These are phyloP conservation scores for Chlorella sp. DNA, from an alignment of 139 green algal species.

Conservation along the genomic window DNA sequence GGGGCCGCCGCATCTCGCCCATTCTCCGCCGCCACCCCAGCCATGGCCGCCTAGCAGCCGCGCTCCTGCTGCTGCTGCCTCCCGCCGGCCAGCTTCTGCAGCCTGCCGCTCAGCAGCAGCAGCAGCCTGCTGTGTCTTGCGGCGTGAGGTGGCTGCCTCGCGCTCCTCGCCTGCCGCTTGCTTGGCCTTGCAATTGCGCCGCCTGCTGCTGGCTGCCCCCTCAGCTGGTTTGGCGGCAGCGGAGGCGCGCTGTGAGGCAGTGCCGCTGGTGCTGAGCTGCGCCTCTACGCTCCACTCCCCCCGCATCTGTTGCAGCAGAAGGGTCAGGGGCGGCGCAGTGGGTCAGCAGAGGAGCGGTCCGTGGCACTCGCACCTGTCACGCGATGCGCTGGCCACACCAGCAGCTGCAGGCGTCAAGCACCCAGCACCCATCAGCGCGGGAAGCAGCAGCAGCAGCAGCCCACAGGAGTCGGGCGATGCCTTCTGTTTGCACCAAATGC, in stretches of 20 bases:
- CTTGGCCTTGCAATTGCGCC: not conserved
- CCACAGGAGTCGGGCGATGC: too few relatives aligned
- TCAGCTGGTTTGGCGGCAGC: not conserved
- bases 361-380: too few relatives aligned
- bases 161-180: not conserved
- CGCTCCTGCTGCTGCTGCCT: not conserved
- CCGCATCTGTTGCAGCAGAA: not conserved
- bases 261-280: conserved; percentile 8
- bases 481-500: too few relatives aligned
- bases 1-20: not conserved
- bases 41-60: not conserved
- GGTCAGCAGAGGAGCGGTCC: too few relatives aligned
- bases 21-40: not conserved
- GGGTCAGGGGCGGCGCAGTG: too few relatives aligned
- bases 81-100: not conserved
- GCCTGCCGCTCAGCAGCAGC: not conserved
- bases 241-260: not conserved
- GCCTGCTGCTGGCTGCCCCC: not conserved
- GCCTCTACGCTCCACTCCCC: conserved; percentile 35
- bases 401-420: too few relatives aligned
- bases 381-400: too few relatives aligned
- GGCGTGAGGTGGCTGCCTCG: not conserved
- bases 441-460: too few relatives aligned
- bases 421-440: too few relatives aligned
- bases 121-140: not conserved